phyloP scores from a whole-genome alignment of 106 monocot species.

The Dendrobium catenatum region DNA sequence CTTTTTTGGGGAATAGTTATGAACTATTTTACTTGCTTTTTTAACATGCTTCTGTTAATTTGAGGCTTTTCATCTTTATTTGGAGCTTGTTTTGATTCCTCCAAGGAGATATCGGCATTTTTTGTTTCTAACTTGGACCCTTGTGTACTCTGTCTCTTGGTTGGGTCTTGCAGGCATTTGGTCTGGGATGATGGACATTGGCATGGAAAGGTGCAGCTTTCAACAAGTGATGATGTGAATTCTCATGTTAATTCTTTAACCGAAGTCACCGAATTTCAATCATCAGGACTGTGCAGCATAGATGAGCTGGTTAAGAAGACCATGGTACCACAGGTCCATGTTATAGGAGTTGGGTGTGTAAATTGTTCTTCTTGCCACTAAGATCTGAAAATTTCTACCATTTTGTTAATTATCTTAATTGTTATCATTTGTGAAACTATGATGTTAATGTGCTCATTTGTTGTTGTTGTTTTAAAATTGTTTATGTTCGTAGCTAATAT shows the following conservation, averaged over 20 bases:
- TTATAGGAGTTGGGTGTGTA: constrained; percentile 56
- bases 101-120: background rate
- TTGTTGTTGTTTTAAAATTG: background rate
- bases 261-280: background rate
- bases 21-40: background rate
- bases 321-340: constrained; percentile 62
- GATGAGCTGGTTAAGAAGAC: constrained; percentile 35
- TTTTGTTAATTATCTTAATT: background rate
- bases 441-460: background rate
- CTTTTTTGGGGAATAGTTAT: background rate
- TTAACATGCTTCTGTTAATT: background rate
- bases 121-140: background rate
- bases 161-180: constrained; percentile 44
- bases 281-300: background rate
- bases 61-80: background rate
- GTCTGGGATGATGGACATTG: constrained; percentile 71
- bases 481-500: background rate
- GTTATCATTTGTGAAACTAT: background rate
- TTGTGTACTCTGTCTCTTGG: background rate
- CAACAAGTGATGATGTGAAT: constrained; percentile 4
- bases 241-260: constrained; percentile 4
- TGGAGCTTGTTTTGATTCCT: background rate
- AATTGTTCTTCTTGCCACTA: background rate
- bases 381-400: background rate
- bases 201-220: constrained; percentile 8